Percentiles rank a stretch among this genome's conserved stretches.
phyloP scores from a whole-genome alignment of 805 yeast genomes.

The Jamesozyma jinghongensis region DNA sequence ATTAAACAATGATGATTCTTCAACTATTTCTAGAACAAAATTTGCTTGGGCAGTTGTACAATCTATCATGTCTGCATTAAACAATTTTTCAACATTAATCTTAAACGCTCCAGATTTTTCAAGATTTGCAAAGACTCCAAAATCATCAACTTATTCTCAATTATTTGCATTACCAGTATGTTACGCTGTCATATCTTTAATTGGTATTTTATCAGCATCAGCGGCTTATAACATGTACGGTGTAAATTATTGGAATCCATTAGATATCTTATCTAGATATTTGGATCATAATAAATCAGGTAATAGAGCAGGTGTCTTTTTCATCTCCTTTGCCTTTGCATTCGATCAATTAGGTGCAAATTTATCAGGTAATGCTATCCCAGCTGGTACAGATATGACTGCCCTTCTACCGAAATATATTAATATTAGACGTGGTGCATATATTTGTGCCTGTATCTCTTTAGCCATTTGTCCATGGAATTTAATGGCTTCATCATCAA shows the following conservation, averaged over 20 bases:
- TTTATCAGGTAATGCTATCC: constrained; percentile 60
- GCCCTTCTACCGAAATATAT: constrained; percentile 55
- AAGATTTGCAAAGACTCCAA: constrained; percentile 59
- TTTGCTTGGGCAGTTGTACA: constrained; percentile 75
- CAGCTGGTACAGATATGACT: constrained; percentile 67
- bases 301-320: constrained; percentile 71
- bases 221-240: constrained; percentile 63
- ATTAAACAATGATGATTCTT: constrained; percentile 12
- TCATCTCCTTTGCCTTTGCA: constrained; percentile 61
- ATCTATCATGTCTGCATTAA: constrained; percentile 69
- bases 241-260: constrained; percentile 72
- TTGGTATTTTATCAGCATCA: constrained; percentile 78
- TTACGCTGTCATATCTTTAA: constrained; percentile 71
- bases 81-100: constrained; percentile 84
- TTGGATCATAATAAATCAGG: constrained; percentile 45
- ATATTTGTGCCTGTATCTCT: constrained; percentile 63
- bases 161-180: constrained; percentile 61
- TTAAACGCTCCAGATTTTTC: constrained; percentile 86
- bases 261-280: constrained; percentile 61
- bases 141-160: constrained; percentile 48
- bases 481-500: constrained; percentile 56
- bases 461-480: constrained; percentile 79
- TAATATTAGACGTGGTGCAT: constrained; percentile 74
- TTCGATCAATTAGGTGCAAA: constrained; percentile 74
- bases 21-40: constrained; percentile 40